phyloP scores from a whole-genome alignment of 352 stramenopile genomes.

The Lagenidium sp. region DNA sequence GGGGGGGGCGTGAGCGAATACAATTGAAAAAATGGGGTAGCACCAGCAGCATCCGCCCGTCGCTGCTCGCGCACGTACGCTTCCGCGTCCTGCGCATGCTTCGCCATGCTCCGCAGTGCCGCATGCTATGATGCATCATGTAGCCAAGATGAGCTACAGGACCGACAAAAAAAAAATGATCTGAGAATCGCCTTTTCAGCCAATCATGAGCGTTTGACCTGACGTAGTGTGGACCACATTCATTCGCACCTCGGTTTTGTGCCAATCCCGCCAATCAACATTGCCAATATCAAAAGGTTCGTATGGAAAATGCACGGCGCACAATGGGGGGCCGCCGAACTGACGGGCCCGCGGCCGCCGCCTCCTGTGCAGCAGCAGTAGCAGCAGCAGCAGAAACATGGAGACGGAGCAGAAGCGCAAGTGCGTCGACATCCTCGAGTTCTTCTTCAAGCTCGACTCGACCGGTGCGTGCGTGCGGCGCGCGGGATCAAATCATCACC shows the following conservation, averaged over 20 bases:
- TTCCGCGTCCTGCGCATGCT: background rate
- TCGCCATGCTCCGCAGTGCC: no score
- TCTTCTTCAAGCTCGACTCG: slow-evolving; percentile 75
- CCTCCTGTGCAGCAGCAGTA: slow-evolving; percentile 43
- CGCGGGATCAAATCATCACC: no score
- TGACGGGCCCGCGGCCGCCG: no score
- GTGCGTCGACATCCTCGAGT: slow-evolving; percentile 68
- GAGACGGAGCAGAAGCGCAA: slow-evolving; percentile 77
- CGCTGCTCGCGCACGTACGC: slow-evolving; percentile 13
- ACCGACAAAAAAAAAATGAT: background rate
- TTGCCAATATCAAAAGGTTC: slow-evolving; percentile 1
- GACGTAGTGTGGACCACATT: slow-evolving; percentile 3
- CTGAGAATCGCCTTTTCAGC: background rate
- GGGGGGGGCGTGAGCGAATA: background rate
- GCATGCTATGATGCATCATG: background rate
- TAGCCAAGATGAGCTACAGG: background rate
- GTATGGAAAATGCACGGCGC: no score
- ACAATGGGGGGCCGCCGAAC: no score
- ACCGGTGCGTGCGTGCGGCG: slow-evolving; percentile 56
- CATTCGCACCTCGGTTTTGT: background rate
- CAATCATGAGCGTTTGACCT: no score
- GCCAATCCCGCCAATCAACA: no score
- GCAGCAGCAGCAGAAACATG: slow-evolving; percentile 83
- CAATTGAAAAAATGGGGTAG: no score
- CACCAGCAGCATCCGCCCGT: slow-evolving; percentile 2